Evolutionary conservation across 1,139 yeast species (phyloP).

Genomic region (Magnusiomyces starmeri): DNA sequence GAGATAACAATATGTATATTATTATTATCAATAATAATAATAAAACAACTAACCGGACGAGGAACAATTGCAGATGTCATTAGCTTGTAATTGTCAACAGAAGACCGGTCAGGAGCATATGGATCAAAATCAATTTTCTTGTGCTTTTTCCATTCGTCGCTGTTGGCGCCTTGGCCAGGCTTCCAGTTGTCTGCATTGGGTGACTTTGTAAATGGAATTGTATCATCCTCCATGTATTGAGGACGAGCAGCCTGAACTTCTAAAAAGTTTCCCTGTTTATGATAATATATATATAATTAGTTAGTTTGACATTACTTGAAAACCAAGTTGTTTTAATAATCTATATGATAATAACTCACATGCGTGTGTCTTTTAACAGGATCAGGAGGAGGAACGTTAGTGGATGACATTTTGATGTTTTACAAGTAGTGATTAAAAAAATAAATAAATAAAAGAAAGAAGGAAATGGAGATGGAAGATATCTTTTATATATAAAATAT

Average conservation of each 20-base stretch:
- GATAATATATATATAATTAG: no score
- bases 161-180: slow-evolving; percentile 45
- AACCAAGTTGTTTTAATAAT: no score
- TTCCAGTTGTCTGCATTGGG: slow-evolving; percentile 37
- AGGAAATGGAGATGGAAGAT: no score
- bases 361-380: neutral
- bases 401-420: neutral
- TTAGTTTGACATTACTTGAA: no score
- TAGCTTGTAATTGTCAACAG: slow-evolving; percentile 44
- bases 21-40: slow-evolving; percentile 12
- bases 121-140: slow-evolving; percentile 47
- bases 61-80: slow-evolving; percentile 48
- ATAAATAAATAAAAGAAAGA: no score
- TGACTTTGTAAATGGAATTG: slow-evolving; percentile 22
- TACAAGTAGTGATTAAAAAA: no score
- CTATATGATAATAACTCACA: neutral
- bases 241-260: slow-evolving; percentile 18
- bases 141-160: slow-evolving; percentile 35
- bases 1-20: slow-evolving; percentile 38
- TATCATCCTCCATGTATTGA: slow-evolving; percentile 21
- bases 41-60: slow-evolving; percentile 36
- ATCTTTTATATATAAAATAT: no score
- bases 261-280: slow-evolving; percentile 14
- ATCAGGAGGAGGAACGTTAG: neutral
- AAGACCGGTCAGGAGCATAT: slow-evolving; percentile 37